Evolutionary conservation across 441 rosid genomes (phyloP), one percentile per base, ranked within the genome.

Genomic region (Syzygium malaccense): DNA sequence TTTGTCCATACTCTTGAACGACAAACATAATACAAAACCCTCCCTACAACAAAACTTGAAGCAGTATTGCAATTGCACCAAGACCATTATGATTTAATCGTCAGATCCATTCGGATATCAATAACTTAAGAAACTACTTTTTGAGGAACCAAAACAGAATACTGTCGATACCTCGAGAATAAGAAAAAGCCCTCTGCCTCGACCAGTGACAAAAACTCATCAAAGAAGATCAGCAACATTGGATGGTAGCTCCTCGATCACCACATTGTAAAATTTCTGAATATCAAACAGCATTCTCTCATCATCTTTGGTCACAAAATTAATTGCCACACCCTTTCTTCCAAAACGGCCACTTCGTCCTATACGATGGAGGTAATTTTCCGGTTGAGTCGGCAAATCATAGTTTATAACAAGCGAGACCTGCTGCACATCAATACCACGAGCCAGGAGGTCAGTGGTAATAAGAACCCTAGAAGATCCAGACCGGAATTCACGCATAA

Each of bases 401-500:
- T 89, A 94, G 92, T 94, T 93, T 41, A 93, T 94, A 49, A 93
- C 96, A 55, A 93, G 94, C 17, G 96, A 94, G 75, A 94, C 96
- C 88, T 93, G 95, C 90, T 94, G 96, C 89, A 93, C 95, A 86
- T 94, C 95, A 26, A 94, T 94, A 86, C 95, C 95, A 90, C 96
- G 94, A 28, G 95, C 95, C 80, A 94, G 89, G 49, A 94, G 93
- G 85, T 94, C 96, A 0, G 94, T 94, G 79, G 95, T 94, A 66
- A 94, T 93, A 37, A 94, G 95, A 26, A 94, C 95, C 66, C 95
- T 93, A 53, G 95, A 94, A 10, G 96, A 94, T 19, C 95, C 94
- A 54, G 95, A 94, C 8, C 96, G 92, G 89, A 94, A 93, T 79
- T 93, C 95, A 3, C 94, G 94, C 96, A 93, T 93, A 80, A 94